Evolutionary conservation across 306 rosid genomes (phyloP), one percentile per base, ranked within the genome.

Genomic region (Pyrus communis): DNA sequence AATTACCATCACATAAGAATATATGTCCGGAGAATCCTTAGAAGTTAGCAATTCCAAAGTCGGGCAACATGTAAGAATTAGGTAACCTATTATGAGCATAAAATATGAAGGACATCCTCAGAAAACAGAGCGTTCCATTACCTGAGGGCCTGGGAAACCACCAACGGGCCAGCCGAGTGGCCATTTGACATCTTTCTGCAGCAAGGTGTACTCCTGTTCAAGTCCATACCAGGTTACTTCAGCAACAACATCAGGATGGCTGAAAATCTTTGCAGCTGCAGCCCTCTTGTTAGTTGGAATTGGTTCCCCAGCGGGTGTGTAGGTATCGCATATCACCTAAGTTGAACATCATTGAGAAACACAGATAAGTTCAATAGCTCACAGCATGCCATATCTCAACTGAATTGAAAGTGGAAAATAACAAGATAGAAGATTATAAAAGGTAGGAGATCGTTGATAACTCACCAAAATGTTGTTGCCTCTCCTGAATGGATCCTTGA

Each of bases 121-220:
- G 21, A 59, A 27, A 45, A 27, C n/a, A 40, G 31, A 14, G 33
- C 28, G 13, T 30, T 49, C 49, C 38, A 21, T 62, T 68, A 93
- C 98, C 97, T 93, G 98, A 64, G 98, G 89, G 2, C 90, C 97
- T 17, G 98, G 98, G 62, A 35, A 93, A 67, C 98, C 98, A 49
- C 97, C 97, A 38, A 82, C 1, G 0, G 98, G 98, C 98, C 98
- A 93, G 31, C 98, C 98, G 17, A 91, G 33, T 17, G 98, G 98
- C 98, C 98, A 93, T 3, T 83, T 71, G 46, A 79, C 76, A 57
- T 89, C 90, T 78, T 91, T 93, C 80, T 93, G 96, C 87, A 93
- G 67, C 93, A 93, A 87, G 81, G 93, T 93, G 85, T 93, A 93
- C 86, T 93, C 98, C 49, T 93, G 98, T 84, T 93, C 98, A 65